phyloP scores from a whole-genome alignment of 352 stramenopile species.

The Pythium scleroteichum region DNA sequence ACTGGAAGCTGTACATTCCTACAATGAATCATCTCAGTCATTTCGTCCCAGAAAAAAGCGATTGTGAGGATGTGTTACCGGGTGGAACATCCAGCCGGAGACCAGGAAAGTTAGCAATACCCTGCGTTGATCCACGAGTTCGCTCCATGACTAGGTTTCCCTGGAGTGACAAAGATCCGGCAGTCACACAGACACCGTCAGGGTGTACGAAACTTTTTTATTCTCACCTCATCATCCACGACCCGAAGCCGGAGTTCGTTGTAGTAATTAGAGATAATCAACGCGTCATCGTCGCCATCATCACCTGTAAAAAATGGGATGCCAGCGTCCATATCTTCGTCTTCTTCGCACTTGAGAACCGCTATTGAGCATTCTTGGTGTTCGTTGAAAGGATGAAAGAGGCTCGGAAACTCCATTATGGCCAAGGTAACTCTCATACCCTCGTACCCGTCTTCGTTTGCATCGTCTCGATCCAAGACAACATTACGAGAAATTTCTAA shows the following conservation, averaged over 20 bases:
- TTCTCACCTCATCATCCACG: slow-evolving; percentile 46
- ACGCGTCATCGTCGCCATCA: slow-evolving; percentile 59
- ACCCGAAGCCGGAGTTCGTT: slow-evolving; percentile 65
- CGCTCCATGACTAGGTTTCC: slow-evolving; percentile 64
- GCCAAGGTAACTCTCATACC: slow-evolving; percentile 64
- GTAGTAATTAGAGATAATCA: slow-evolving; percentile 64
- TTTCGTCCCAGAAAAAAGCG: slow-evolving; percentile 1
- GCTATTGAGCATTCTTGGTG: slow-evolving; percentile 67
- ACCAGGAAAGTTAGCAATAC: slow-evolving; percentile 56
- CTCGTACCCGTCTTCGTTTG: slow-evolving; percentile 62
- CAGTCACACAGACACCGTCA: too few species aligned
- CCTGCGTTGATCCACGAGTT: slow-evolving; percentile 43
- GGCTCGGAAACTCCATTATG: slow-evolving; percentile 71
- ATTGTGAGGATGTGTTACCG: slow-evolving; percentile 30
- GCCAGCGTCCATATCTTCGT: slow-evolving; percentile 57
- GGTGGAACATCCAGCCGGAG: slow-evolving; percentile 65
- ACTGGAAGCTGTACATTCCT: slow-evolving; percentile 76
- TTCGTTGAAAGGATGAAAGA: slow-evolving; percentile 70
- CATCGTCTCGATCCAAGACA: slow-evolving; percentile 64
- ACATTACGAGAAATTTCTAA: slow-evolving; percentile 58
- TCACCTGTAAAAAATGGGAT: slow-evolving; percentile 78
- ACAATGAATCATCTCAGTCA: not conserved
- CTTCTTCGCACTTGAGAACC: slow-evolving; percentile 77
- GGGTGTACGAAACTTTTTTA: too few species aligned
- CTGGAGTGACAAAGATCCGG: too few species aligned